These are phyloP conservation scores for Mucor saturninus DNA, from an alignment of 371 early-diverging fungal species.

Conservation along the genomic window DNA sequence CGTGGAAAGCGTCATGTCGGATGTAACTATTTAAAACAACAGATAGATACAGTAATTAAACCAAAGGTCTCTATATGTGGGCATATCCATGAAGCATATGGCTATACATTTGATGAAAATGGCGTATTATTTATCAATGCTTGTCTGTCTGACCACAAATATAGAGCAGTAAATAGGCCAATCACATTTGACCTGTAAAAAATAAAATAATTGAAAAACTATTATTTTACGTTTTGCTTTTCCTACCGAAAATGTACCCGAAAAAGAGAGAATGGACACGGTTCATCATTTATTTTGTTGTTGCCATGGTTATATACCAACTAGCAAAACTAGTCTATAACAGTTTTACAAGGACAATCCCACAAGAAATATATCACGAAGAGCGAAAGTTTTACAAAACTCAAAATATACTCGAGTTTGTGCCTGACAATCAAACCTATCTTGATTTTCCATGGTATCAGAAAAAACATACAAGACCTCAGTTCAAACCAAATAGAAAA, in stretches of 20 bases:
- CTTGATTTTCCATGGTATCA: slow-evolving; percentile 39
- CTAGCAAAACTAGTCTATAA: background rate
- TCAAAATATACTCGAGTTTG: slow-evolving; percentile 9
- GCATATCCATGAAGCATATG: slow-evolving; percentile 62
- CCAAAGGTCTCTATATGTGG: slow-evolving; percentile 58
- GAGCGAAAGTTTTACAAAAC: background rate
- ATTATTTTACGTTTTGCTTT: background rate
- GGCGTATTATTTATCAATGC: slow-evolving; percentile 55
- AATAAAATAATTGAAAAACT: background rate
- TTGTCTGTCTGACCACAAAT: slow-evolving; percentile 43
- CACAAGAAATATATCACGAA: background rate
- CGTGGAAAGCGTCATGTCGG: slow-evolving; percentile 40
- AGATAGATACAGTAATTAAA: slow-evolving; percentile 38
- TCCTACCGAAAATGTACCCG: background rate
- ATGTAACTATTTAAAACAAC: slow-evolving; percentile 42
- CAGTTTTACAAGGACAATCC: background rate
- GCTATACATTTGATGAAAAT: slow-evolving; percentile 36
- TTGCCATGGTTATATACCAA: background rate
- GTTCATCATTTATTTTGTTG: slow-evolving; percentile 16
- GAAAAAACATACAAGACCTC: slow-evolving; percentile 20
- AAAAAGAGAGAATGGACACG: slow-evolving; percentile 1
- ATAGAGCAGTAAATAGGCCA: slow-evolving; percentile 47
- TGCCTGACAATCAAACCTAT: slow-evolving; percentile 9
- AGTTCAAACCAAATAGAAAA: slow-evolving; percentile 13
- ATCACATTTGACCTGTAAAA: slow-evolving; percentile 49